phyloP scores from a whole-genome alignment of 1,139 yeast genomes.

The Blastobotrys capitulatus region DNA sequence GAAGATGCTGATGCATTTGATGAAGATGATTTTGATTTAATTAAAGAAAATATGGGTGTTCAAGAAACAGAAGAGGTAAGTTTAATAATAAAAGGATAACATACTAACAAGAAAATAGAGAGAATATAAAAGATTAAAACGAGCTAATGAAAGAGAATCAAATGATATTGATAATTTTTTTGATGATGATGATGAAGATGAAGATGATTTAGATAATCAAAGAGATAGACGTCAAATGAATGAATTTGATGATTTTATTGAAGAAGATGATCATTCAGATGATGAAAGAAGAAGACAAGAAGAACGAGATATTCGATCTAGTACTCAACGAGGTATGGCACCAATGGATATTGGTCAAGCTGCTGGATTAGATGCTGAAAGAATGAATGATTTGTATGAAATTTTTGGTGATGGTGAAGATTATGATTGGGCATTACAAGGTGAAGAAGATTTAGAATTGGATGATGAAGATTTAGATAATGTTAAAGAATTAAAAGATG shows the following conservation, averaged over 20 bases:
- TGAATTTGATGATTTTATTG: slow-evolving; percentile 95
- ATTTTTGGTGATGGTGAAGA: slow-evolving; percentile 97
- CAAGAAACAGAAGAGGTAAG: slow-evolving; percentile 28
- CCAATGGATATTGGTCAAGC: slow-evolving; percentile 50
- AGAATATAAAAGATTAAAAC: slow-evolving; percentile 74
- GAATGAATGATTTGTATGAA: slow-evolving; percentile 86
- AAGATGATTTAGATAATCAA: slow-evolving; percentile 29
- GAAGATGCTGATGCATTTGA: slow-evolving; percentile 65
- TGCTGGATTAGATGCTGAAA: slow-evolving; percentile 83
- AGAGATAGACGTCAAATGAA: slow-evolving; percentile 39
- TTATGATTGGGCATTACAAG: slow-evolving; percentile 95
- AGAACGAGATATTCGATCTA: slow-evolving; percentile 25
- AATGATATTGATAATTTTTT: slow-evolving; percentile 64
- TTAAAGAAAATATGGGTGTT: slow-evolving; percentile 86
- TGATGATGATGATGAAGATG: slow-evolving; percentile 69
- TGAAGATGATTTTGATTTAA: slow-evolving; percentile 89
- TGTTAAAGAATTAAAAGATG: slow-evolving; percentile 65
- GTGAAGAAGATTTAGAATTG: slow-evolving; percentile 35
- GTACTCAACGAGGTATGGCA: slow-evolving; percentile 19
- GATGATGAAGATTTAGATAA: slow-evolving; percentile 49
- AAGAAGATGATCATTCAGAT: slow-evolving; percentile 92
- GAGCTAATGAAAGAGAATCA: slow-evolving; percentile 37
- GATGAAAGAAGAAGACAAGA: slow-evolving; percentile 59
- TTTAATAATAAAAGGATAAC: not conserved
- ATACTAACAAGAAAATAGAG: slow-evolving; percentile 24